Percentiles rank a stretch among this genome's conserved stretches.
These are phyloP conservation scores for Chytriomyces sp. DNA, from an alignment of 192 early-diverging fungal genomes.

Conservation along the genomic window DNA sequence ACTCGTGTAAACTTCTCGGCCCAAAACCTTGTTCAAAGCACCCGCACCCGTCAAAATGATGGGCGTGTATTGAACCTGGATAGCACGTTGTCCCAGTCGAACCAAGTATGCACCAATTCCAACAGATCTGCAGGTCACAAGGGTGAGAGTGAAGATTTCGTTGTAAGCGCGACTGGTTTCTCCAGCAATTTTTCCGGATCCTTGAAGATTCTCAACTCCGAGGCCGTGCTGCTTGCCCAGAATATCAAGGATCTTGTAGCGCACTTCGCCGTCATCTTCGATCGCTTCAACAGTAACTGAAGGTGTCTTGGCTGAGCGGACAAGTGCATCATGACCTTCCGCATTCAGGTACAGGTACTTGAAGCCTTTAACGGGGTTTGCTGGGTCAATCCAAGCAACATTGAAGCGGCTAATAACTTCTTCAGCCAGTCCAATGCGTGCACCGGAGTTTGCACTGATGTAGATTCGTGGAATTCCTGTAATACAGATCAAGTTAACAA, in stretches of 20 bases:
- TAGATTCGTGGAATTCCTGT: conserved; percentile 90
- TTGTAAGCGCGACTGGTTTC: conserved; percentile 94
- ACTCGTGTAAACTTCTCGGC: conserved; percentile 96
- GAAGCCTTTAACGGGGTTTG: conserved; percentile 84
- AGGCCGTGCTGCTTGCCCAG: conserved; percentile 88
- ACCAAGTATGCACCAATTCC: conserved; percentile 98
- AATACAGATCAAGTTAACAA: background rate
- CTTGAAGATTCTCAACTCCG: conserved; percentile 96
- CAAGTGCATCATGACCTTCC: conserved; percentile 68
- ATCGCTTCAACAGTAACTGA: conserved; percentile 76
- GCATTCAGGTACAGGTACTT: conserved; percentile 90
- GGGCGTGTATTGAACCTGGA: conserved; percentile 98
- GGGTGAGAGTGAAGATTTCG: conserved; percentile 95
- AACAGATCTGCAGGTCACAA: conserved; percentile 97
- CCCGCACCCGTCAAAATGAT: conserved; percentile 98
- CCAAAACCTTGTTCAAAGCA: conserved; percentile 97
- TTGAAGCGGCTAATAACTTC: conserved; percentile 88
- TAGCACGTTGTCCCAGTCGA: conserved; percentile 93
- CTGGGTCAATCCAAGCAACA: conserved; percentile 81
- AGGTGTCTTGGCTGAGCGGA: conserved; percentile 55
- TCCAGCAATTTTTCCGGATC: conserved; percentile 96
- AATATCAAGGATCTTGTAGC: conserved; percentile 84
- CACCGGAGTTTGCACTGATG: conserved; percentile 98
- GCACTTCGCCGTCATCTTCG: conserved; percentile 74
- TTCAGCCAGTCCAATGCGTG: conserved; percentile 95